These are phyloP conservation scores for Fusarium pseudocircinatum DNA, from an alignment of 2,329 filamentous ascomycete species.

Conservation along the genomic window DNA sequence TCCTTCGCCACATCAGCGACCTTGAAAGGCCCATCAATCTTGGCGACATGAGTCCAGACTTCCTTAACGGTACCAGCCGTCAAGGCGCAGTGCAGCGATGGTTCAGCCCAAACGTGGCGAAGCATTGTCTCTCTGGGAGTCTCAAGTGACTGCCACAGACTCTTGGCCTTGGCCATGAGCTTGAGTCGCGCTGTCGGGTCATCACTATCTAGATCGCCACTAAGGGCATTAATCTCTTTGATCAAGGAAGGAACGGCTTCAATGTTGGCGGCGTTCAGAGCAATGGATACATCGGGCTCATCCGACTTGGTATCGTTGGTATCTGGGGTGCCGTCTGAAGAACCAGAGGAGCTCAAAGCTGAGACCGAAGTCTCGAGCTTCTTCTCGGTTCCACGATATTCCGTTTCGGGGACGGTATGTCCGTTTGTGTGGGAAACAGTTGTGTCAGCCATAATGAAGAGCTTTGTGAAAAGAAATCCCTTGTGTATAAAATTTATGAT, in stretches of 20 bases:
- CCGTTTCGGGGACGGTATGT: neutral
- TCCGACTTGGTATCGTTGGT: neutral
- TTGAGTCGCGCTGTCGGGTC: slow-evolving; percentile 39
- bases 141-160: slow-evolving; percentile 50
- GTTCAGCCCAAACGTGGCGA: slow-evolving; percentile 56
- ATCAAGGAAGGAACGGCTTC: slow-evolving; percentile 21
- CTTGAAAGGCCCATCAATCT: slow-evolving; percentile 45
- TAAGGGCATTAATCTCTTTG: slow-evolving; percentile 12
- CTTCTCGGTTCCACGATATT: neutral
- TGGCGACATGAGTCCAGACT: slow-evolving; percentile 48
- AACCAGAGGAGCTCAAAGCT: neutral
- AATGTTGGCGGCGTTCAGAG: slow-evolving; percentile 17
- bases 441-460: neutral
- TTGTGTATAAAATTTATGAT: neutral
- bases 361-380: neutral
- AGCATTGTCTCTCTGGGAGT: slow-evolving; percentile 60
- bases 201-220: neutral
- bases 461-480: neutral
- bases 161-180: slow-evolving; percentile 49
- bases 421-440: neutral
- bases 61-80: slow-evolving; percentile 49
- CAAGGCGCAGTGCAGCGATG: slow-evolving; percentile 40
- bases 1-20: slow-evolving; percentile 45
- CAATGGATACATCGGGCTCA: slow-evolving; percentile 13
- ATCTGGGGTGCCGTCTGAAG: neutral